Conservation (phyloP, 805 yeast genomes). For the Wickerhamiella azyma region DNA sequence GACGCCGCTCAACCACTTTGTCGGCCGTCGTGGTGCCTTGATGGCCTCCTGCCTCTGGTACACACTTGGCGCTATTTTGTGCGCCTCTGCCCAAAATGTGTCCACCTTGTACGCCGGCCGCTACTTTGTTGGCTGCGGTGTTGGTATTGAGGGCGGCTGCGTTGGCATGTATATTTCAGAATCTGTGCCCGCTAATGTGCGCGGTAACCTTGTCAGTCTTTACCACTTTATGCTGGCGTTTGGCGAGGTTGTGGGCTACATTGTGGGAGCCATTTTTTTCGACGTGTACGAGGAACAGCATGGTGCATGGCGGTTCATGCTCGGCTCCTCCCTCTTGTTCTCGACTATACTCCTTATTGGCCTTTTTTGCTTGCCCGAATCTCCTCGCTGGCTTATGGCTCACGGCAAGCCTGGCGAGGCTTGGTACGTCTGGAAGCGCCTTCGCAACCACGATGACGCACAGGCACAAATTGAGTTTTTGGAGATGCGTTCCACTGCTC, state of each 20-base stretch:
- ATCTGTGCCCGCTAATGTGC: constrained; percentile 40
- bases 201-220: constrained; percentile 48
- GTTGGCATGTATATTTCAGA: constrained; percentile 51
- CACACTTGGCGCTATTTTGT: constrained; percentile 45
- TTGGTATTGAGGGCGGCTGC: constrained; percentile 53
- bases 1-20: constrained; percentile 41
- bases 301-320: constrained; percentile 53
- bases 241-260: constrained; percentile 53
- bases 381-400: constrained; percentile 45
- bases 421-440: constrained; percentile 34
- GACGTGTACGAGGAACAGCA: constrained; percentile 26
- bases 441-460: constrained; percentile 35
- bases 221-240: constrained; percentile 53
- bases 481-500: constrained; percentile 41
- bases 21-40: constrained; percentile 44
- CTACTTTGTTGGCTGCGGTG: constrained; percentile 46
- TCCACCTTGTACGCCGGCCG: constrained; percentile 47
- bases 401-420: constrained; percentile 40
- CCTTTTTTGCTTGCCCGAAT: constrained; percentile 43
- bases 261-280: constrained; percentile 47
- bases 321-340: constrained; percentile 48
- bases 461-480: constrained; percentile 39
- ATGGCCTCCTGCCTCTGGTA: constrained; percentile 44
- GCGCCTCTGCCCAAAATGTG: constrained; percentile 36
- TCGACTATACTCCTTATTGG: constrained; percentile 39